Base-by-base conservation (phyloP, 768 basidiomycete species). In the Piloderma croceum region DNA sequence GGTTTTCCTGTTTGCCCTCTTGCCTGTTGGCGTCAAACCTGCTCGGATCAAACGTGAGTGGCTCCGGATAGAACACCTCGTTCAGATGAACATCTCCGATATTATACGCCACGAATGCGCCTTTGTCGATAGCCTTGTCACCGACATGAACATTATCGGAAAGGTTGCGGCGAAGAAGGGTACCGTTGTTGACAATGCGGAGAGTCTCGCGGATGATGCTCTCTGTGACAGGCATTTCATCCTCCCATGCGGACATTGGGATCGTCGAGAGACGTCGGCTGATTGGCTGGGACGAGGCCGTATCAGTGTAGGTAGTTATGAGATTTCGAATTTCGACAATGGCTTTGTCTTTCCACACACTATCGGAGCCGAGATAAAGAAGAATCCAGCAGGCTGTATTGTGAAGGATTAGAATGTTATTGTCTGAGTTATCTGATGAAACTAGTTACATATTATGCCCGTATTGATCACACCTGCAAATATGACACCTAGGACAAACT, bases 371-470 rank as follows among this genome's bases (percentile, higher is more conserved):
- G 29, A 89, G 71, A 59, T 76, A 89, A 23, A 79, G 82, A 43
- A 83, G 63, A 38, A 88, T 59, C 85, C 85, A 89, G 22, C 79
- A 83, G 25, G 83, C 84, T 69, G 53, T 29, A 38, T 39, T 40
- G 37, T 29, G 27, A 9, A 9, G 15, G 27, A 9, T 9, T 9
- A 9, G 17, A 50, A 61, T n/a, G 51, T 43, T 74, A 78, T 76
- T 50, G 83, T 83, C 7, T 81, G 81, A 10, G 84, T 84, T 33
- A 83, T 88, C 11, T 85, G 82, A 53, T 85, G 73, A 31, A 84
- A 79, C n/a, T 85, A 85, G 24, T 85, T 85, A 41, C 85, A 81
- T 41, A 89, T 66, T 11, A 88, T 63, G 24, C 86, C 85, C 80
- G 87, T 86, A 43, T 85, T 82, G 58, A 89, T 87, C n/a, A n/a